These are phyloP conservation scores for Psilocybe cubensis DNA, from an alignment of 768 basidiomycete genomes.

Conservation along the genomic window DNA sequence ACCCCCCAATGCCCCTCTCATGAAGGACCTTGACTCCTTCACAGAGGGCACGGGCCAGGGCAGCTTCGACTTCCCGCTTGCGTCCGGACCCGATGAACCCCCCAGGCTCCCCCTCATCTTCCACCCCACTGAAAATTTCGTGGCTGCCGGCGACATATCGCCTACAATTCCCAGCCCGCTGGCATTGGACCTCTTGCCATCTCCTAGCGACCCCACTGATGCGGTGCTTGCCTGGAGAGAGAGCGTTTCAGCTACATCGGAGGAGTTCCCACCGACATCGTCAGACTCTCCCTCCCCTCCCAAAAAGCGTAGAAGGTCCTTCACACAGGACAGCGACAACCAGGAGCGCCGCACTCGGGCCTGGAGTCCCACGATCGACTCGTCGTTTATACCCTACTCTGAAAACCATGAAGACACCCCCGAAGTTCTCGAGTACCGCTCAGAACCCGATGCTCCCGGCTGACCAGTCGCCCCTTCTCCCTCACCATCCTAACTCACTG, in stretches of 20 bases:
- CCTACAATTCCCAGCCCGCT: conserved; percentile 32
- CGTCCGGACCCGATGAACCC: conserved; percentile 35
- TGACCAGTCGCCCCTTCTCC: conserved; percentile 20
- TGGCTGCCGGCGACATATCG: conserved; percentile 13
- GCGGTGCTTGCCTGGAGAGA: conserved; percentile 44
- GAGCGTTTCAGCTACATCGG: conserved; percentile 33
- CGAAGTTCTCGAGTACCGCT: conserved; percentile 7
- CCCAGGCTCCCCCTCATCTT: conserved; percentile 30
- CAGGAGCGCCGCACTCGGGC: conserved; percentile 30
- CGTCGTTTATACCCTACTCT: conserved; percentile 19
- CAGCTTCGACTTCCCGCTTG: conserved; percentile 51
- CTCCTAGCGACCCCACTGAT: conserved; percentile 24
- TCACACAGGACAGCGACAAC: conserved; percentile 35
- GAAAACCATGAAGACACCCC: conserved; percentile 18
- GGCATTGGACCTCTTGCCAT: conserved; percentile 33
- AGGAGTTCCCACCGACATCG: conserved; percentile 10
- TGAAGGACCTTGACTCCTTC: conserved; percentile 63
- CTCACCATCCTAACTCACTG: conserved; percentile 7
- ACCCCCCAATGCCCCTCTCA: conserved; percentile 47
- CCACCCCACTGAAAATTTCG: conserved; percentile 22
- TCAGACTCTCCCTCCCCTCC: conserved; percentile 15
- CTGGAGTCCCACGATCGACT: conserved; percentile 28
- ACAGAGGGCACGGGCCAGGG: conserved; percentile 59
- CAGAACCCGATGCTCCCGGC: conserved; percentile 25
- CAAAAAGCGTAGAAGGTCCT: conserved; percentile 42